Percentiles rank a stretch among this genome's conserved stretches.
Evolutionary conservation across 1,284 basidiomycete species (phyloP).

Genomic region (Cutaneotrichosporon sp.): DNA sequence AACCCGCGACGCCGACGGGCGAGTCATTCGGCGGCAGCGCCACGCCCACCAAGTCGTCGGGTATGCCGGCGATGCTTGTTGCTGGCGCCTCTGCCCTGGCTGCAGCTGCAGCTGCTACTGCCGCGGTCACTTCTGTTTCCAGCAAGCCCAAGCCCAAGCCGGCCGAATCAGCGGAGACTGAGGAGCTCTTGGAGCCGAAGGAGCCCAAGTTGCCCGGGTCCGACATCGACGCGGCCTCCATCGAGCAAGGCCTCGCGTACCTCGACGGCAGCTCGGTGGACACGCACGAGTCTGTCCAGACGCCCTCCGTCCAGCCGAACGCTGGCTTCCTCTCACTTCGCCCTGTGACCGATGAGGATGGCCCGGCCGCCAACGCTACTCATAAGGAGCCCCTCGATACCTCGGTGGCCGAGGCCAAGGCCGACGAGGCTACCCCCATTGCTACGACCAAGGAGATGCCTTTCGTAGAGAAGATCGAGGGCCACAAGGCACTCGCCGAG

Average conservation of each 20-base stretch:
- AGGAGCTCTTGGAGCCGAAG: not conserved
- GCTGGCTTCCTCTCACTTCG: not conserved
- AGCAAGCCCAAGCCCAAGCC: not conserved
- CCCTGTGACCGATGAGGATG: not conserved
- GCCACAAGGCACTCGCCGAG: not conserved
- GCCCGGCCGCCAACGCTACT: not conserved
- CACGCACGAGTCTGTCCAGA: not conserved
- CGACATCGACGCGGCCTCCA: not conserved
- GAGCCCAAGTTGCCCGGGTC: not conserved
- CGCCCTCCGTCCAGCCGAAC: not conserved
- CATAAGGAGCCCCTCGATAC: not conserved
- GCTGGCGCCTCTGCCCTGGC: not conserved
- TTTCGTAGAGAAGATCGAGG: not conserved
- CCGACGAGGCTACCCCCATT: not conserved
- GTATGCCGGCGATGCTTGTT: not conserved
- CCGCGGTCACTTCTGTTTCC: not conserved
- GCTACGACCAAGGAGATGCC: not conserved
- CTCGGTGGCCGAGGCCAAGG: not conserved
- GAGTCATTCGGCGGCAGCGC: not conserved
- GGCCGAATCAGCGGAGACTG: not conserved
- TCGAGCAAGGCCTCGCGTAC: not conserved
- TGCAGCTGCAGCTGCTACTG: not conserved
- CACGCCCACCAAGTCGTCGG: slow-evolving; percentile 7
- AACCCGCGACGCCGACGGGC: not conserved
- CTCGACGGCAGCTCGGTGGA: slow-evolving; percentile 1